Evolutionary conservation across 2,329 filamentous ascomycete genomes (phyloP).

Genomic region (Trichoderma koningiopsis): DNA sequence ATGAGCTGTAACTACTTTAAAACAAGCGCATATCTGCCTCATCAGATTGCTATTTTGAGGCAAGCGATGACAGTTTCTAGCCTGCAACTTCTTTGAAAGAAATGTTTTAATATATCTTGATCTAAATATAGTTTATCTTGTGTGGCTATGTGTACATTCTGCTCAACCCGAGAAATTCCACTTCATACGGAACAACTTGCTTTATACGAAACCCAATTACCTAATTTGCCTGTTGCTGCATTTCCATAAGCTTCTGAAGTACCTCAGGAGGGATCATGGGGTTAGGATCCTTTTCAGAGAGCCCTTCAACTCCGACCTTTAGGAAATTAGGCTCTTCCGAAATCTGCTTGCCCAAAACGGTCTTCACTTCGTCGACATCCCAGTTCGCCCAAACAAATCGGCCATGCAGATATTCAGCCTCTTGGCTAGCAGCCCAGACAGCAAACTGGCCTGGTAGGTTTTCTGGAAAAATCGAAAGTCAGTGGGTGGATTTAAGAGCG

Average conservation of each 20-base stretch:
- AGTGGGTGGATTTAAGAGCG: background rate
- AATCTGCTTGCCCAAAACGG: constrained; percentile 26
- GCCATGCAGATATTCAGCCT: constrained; percentile 45
- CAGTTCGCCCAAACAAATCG: constrained; percentile 46
- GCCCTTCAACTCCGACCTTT: constrained; percentile 22
- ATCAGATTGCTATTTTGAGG: background rate
- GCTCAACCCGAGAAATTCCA: background rate
- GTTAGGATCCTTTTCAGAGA: constrained; percentile 8
- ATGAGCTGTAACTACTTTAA: background rate
- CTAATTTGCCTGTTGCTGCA: background rate
- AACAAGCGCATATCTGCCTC: background rate
- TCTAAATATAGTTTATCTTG: background rate
- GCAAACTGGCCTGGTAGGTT: constrained; percentile 35
- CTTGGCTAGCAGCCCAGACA: constrained; percentile 43
- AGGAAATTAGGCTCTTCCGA: constrained; percentile 23
- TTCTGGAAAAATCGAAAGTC: background rate
- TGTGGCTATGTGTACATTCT: background rate
- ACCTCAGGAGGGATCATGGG: constrained; percentile 5
- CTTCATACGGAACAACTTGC: background rate
- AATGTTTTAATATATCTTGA: background rate
- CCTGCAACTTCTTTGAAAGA: background rate
- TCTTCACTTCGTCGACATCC: constrained; percentile 39
- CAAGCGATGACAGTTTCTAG: background rate
- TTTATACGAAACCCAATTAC: background rate
- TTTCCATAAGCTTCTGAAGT: background rate